These are phyloP conservation scores for Calendula officinalis DNA, from an alignment of 129 eudicot genomes.

Conservation along the genomic window DNA sequence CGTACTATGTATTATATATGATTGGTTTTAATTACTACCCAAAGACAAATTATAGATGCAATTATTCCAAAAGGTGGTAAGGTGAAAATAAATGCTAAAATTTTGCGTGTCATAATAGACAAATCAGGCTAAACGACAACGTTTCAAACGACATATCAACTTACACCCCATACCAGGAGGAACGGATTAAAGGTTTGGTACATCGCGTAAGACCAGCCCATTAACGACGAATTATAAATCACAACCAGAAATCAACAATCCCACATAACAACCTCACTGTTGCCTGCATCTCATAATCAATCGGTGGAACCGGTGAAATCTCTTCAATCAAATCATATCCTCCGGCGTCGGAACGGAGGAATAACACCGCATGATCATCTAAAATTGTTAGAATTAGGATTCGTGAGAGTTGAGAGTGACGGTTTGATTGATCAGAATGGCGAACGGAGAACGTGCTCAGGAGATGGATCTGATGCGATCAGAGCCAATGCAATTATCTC, in stretches of 20 bases:
- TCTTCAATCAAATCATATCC: constrained; percentile 9
- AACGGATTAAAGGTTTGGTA: constrained; percentile 1
- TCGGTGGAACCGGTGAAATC: constrained; percentile 9
- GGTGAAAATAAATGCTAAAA: neutral
- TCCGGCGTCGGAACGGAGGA: neutral
- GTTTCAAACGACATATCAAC: neutral
- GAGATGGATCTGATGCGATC: constrained; percentile 84
- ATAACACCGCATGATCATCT: constrained; percentile 11
- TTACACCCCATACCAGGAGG: constrained; percentile 19
- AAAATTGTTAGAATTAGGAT: constrained; percentile 15
- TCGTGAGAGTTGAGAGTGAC: constrained; percentile 17
- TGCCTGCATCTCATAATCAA: constrained; percentile 22
- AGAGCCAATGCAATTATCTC: constrained; percentile 77
- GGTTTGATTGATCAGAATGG: constrained; percentile 19
- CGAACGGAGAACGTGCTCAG: constrained; percentile 36
- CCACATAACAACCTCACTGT: constrained; percentile 19
- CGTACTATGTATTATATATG: too few relatives aligned
- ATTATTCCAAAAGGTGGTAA: too few relatives aligned
- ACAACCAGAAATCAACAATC: constrained; percentile 18
- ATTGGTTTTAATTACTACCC: too few relatives aligned
- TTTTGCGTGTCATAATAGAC: constrained; percentile 12
- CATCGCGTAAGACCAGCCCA: constrained; percentile 31
- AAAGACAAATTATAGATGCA: too few relatives aligned
- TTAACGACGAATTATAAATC: constrained; percentile 18
- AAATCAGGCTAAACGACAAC: neutral